phyloP scores from a whole-genome alignment of 2,329 filamentous ascomycete genomes.

The Penicillium sp. region DNA sequence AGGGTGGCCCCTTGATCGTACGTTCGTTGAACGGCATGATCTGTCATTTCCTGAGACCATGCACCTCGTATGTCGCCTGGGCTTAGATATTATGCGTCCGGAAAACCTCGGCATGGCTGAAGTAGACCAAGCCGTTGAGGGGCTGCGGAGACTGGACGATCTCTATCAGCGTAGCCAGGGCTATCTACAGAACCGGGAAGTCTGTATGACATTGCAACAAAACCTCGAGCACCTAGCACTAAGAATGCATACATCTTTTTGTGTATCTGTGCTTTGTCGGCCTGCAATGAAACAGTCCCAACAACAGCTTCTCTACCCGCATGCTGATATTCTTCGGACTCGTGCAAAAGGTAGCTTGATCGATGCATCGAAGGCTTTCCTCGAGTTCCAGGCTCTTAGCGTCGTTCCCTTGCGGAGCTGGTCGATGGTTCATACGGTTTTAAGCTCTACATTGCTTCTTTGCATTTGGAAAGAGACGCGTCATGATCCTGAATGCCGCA shows the following conservation, averaged over 20 bases:
- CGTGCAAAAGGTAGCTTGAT: constrained; percentile 25
- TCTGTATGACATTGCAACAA: constrained; percentile 36
- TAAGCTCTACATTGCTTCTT: constrained; percentile 30
- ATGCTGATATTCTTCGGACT: constrained; percentile 16
- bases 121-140: no score
- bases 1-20: no score
- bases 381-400: constrained; percentile 30
- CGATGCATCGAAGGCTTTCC: constrained; percentile 27
- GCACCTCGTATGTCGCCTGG: no score
- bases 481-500: constrained; percentile 25
- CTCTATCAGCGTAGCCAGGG: constrained; percentile 25
- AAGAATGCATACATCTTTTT: constrained; percentile 54
- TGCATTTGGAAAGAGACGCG: constrained; percentile 33
- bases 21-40: no score
- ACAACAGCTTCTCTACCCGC: constrained; percentile 5
- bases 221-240: constrained; percentile 54
- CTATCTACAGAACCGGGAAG: constrained; percentile 46
- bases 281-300: constrained; percentile 46
- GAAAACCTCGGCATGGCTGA: no score
- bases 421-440: constrained; percentile 33
- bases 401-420: constrained; percentile 28
- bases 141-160: no score
- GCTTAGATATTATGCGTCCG: no score
- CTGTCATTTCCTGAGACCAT: no score
- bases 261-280: constrained; percentile 54